Conservation (phyloP, 139 green algal species). For the Micractinium sp. region DNA sequence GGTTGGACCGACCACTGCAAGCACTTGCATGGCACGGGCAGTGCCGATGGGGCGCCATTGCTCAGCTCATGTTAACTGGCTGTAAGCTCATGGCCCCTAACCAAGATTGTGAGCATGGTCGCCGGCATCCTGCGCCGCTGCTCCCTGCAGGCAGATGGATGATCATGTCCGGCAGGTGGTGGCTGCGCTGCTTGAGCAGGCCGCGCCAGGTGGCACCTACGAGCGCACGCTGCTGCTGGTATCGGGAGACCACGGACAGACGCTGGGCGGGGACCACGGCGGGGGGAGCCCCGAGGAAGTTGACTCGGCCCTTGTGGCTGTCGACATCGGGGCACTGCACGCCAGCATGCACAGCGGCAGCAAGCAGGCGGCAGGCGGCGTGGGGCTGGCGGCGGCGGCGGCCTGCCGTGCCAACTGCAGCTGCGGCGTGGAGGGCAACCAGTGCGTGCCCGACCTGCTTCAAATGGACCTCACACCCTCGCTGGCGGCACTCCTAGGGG, state of each 20-base stretch:
- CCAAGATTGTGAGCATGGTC: too few relatives aligned
- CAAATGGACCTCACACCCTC: slow-evolving; percentile 91
- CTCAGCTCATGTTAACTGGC: too few relatives aligned
- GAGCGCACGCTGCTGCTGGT: slow-evolving; percentile 88
- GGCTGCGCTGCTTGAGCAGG: slow-evolving; percentile 49
- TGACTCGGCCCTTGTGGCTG: slow-evolving; percentile 77
- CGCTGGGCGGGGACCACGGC: slow-evolving; percentile 89
- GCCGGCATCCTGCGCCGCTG: too few relatives aligned
- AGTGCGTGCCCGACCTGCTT: slow-evolving; percentile 51
- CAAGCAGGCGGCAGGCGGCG: too few relatives aligned
- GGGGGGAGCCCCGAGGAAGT: slow-evolving; percentile 87
- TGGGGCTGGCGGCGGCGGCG: neutral
- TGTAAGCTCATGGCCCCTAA: too few relatives aligned
- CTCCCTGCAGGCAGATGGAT: slow-evolving; percentile 75
- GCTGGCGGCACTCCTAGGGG: slow-evolving; percentile 80
- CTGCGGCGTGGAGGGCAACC: slow-evolving; percentile 45
- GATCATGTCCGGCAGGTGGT: slow-evolving; percentile 61
- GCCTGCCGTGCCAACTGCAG: slow-evolving; percentile 34
- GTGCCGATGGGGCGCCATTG: too few relatives aligned
- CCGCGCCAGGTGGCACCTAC: slow-evolving; percentile 53
- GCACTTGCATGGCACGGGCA: too few relatives aligned
- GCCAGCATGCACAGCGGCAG: neutral
- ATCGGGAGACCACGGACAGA: slow-evolving; percentile 95
- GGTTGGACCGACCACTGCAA: too few relatives aligned
- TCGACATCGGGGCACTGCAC: slow-evolving; percentile 54